Percentiles rank a stretch among this genome's conserved stretches.
phyloP scores from a whole-genome alignment of 1,284 basidiomycete genomes.

The Flammula alnicola region DNA sequence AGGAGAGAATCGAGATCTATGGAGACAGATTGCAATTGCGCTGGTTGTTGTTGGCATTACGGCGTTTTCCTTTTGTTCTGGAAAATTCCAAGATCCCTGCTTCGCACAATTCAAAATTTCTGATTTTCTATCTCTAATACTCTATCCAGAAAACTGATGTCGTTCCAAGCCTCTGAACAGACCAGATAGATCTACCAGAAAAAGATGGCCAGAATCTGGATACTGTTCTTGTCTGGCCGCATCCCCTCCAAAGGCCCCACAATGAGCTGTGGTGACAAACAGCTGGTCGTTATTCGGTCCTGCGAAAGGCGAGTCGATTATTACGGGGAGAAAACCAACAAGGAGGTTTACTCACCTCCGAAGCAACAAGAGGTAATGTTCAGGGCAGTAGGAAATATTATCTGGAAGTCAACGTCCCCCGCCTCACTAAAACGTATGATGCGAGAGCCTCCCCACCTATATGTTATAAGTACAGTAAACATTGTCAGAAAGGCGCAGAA shows the following conservation, averaged over 20 bases:
- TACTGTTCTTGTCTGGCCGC: slow-evolving; percentile 51
- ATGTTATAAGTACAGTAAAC: slow-evolving; percentile 4
- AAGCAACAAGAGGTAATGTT: slow-evolving; percentile 72
- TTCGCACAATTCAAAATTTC: too few species aligned
- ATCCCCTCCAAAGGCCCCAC: slow-evolving; percentile 59
- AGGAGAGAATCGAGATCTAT: too few species aligned
- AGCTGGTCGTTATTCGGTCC: slow-evolving; percentile 65
- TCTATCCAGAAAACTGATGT: slow-evolving; percentile 32
- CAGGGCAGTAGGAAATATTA: slow-evolving; percentile 61
- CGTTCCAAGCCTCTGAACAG: slow-evolving; percentile 46
- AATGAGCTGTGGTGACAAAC: slow-evolving; percentile 71
- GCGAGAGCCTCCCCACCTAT: slow-evolving; percentile 66
- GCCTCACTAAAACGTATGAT: slow-evolving; percentile 57
- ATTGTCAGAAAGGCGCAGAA: slow-evolving; percentile 5
- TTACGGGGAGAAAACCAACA: background rate
- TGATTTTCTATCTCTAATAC: too few species aligned
- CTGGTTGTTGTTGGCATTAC: too few species aligned
- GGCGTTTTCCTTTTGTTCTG: too few species aligned
- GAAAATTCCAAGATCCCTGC: too few species aligned
- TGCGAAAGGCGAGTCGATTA: slow-evolving; percentile 30
- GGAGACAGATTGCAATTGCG: too few species aligned
- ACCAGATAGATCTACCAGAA: slow-evolving; percentile 62
- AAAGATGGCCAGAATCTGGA: slow-evolving; percentile 69
- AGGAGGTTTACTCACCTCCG: slow-evolving; percentile 54
- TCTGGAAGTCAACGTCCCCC: slow-evolving; percentile 57